Base-by-base conservation (phyloP, 2,329 filamentous ascomycete genomes). In the Ophiostoma sp. region DNA sequence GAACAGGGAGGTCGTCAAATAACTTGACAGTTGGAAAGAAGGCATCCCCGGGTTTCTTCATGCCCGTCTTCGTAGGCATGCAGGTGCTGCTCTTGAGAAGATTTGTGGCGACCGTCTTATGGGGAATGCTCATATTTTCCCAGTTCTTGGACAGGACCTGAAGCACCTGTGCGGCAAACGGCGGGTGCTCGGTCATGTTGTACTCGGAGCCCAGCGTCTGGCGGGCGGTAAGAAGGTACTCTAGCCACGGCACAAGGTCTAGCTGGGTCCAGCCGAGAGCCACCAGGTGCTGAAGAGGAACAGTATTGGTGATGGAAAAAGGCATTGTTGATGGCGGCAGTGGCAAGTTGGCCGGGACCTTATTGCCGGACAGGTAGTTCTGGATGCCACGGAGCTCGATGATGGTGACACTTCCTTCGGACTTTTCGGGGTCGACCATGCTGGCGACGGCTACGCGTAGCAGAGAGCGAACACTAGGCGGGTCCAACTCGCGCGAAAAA, bases 21-120 rank as follows among this genome's bases (percentile, higher is more conserved):
- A 99, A 81, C 76, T 92, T 95, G 49, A 99, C 95, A n/a, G 87
- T 90, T 1, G 91, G 87, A 75, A 99, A 97, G 77, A 97, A 99
- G 0, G 95, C 89, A 72, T 98, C 93, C 3, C 82, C 80, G 4
- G 95, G 95, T 73, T 86, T 90, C 73, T 83, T 89, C 93, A 99
- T 96, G 7, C 95, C 95, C 72, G 89, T 79, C 76, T 92, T 97
- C 0, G 95, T 98, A 0, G 95, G 95, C 75, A 99, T 91, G 41
- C 96, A 85, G 0, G 92, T 85, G 65, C 89, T 83, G 2, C 84
- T 80, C 67, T 87, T 84, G 3, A 98, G 80, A 4, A 92, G 78
- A 16, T 84, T 81, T 7, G 85, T 79, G 4, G 96, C 82, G 0
- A 84, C 85, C 18, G 84, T 81, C 76, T 89, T 95, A 2, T 89